Base-by-base conservation (phyloP, 78 protist species). In the Capsaspora owczarzaki region DNA sequence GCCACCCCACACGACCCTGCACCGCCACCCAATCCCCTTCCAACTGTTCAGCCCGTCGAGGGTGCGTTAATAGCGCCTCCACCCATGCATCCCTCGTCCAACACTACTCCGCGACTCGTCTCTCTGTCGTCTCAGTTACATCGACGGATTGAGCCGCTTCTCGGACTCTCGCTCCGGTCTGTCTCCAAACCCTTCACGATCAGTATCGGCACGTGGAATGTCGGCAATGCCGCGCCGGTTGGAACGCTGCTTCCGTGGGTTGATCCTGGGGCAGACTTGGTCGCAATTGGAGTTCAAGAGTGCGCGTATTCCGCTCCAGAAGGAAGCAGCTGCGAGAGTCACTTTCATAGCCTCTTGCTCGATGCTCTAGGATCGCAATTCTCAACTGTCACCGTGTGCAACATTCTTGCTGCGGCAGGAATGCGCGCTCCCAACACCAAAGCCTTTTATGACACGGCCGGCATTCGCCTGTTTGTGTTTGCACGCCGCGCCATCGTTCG, bases 381-480 rank as follows among this genome's bases (percentile, higher is more conserved):
- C n/a, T 56, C 12, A 16, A 56, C 25, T 16, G 66, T 56, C 29
- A 6, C 12, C 35, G 12, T 16, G 10, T 16, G 33, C 12, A 56
- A 56, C n/a, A 56, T 56, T 29, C 66, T 56, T 25, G 66, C 33
- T 3, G 29, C 56, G 56, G 56, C 56, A 16, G 10, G 56, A 16
- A 49, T 49, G 56, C n/a, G 56, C n/a, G 56, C n/a, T 10, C n/a
- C n/a, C n/a, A 16, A 16, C 56, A 20, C 56, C 56, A 20, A 16
- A 16, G 10, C 56, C 10, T 16, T 10, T 49, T 10, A 16, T 49
- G 66, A 56, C 66, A 56, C 33, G 33, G 66, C 66, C n/a, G 66
- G 66, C 20, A 82, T 92, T 20, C 79, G 89, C 22, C 12, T 90
- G 25, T 41, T 31, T 44, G 95, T 92, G 31, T 89, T 76, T 35